These are phyloP conservation scores for Cordyceps cicadae DNA, from an alignment of 2,329 filamentous ascomycete genomes.

Conservation along the genomic window DNA sequence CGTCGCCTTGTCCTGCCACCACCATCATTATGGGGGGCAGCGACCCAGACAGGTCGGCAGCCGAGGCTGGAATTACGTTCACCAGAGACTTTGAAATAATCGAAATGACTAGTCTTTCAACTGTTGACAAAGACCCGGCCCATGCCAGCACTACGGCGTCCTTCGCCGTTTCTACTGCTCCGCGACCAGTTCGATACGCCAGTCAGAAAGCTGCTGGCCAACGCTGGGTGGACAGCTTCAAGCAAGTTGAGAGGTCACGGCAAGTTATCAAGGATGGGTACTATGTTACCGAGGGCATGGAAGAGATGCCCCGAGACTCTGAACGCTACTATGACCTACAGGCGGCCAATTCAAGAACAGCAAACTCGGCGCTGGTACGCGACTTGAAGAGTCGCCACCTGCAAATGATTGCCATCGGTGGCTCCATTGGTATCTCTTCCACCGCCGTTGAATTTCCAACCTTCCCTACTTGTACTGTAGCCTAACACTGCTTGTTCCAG, in stretches of 20 bases:
- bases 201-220: constrained; percentile 7
- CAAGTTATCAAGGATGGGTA: constrained; percentile 9
- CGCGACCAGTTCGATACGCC: constrained; percentile 8
- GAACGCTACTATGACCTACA: constrained; percentile 8
- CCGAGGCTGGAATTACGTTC: constrained; percentile 10
- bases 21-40: constrained; percentile 1
- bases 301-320: not conserved
- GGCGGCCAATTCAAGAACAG: constrained; percentile 8
- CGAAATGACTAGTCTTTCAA: constrained; percentile 10
- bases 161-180: constrained; percentile 5
- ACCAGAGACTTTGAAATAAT: constrained; percentile 10
- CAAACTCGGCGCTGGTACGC: constrained; percentile 9
- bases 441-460: not conserved
- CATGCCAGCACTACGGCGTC: constrained; percentile 1
- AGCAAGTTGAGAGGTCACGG: not conserved
- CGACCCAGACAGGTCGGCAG: constrained; percentile 2
- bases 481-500: not conserved
- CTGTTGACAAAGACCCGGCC: constrained; percentile 1
- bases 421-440: constrained; percentile 4
- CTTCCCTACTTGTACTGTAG: no score
- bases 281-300: constrained; percentile 7
- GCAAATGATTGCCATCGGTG: constrained; percentile 11
- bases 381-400: constrained; percentile 9
- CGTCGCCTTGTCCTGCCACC: not conserved
- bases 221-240: constrained; percentile 11